phyloP scores from a whole-genome alignment of 495 filamentous ascomycete genomes.

The Clohesyomyces aquaticus region DNA sequence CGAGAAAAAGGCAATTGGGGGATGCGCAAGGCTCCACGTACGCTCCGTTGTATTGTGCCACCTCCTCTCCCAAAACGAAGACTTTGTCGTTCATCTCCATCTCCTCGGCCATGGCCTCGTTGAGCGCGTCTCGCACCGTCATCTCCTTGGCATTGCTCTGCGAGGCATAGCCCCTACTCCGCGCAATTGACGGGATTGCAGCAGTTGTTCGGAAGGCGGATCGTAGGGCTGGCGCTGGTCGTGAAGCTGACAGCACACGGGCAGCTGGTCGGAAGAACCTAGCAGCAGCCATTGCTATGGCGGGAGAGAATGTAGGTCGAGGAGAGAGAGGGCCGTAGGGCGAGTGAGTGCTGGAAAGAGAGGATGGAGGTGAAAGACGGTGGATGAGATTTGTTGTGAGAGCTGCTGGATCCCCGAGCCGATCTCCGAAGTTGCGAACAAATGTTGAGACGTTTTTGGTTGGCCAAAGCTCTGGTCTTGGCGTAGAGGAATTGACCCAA shows the following conservation, averaged over 20 bases:
- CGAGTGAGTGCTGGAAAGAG: conserved; percentile 10
- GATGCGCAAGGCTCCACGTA: conserved; percentile 47
- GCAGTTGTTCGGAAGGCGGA: conserved; percentile 55
- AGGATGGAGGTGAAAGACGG: conserved; percentile 27
- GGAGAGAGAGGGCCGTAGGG: conserved; percentile 32
- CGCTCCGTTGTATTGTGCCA: conserved; percentile 99
- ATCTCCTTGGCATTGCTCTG: conserved; percentile 78
- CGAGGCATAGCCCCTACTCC: conserved; percentile 48
- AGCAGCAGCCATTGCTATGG: conserved; percentile 62
- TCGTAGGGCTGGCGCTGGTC: conserved; percentile 58
- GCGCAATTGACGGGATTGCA: conserved; percentile 52
- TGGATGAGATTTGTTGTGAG: conserved; percentile 20
- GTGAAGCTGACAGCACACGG: conserved; percentile 69
- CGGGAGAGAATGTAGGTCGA: conserved; percentile 37
- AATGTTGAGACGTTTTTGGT: conserved; percentile 12
- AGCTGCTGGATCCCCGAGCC: conserved; percentile 14
- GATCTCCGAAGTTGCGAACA: conserved; percentile 14
- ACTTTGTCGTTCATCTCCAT: conserved; percentile 92
- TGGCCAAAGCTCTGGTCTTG: not conserved
- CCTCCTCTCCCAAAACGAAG: conserved; percentile 95
- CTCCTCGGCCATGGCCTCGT: conserved; percentile 97
- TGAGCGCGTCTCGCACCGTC: conserved; percentile 94
- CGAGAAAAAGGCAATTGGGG: conserved; percentile 12
- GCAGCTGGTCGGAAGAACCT: conserved; percentile 81
- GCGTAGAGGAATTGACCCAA: too few relatives aligned